These are phyloP conservation scores for Lichtheimia corymbifera DNA, from an alignment of 371 early-diverging fungal genomes.

Conservation along the genomic window DNA sequence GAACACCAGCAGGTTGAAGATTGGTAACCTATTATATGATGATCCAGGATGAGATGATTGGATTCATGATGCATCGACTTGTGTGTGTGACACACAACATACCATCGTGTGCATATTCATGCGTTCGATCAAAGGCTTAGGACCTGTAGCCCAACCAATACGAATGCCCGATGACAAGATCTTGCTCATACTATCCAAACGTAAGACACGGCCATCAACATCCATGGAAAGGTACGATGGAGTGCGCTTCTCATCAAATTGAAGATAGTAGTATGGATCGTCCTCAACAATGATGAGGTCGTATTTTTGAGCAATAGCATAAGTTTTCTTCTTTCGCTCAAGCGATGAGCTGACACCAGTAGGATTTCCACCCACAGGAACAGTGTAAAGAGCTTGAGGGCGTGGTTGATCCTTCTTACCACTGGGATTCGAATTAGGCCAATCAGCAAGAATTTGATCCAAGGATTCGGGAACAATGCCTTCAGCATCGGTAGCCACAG, in stretches of 20 bases:
- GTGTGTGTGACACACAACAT: neutral
- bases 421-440: conserved; percentile 38
- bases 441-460: conserved; percentile 47
- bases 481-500: conserved; percentile 54
- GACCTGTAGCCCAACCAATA: conserved; percentile 82
- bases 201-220: conserved; percentile 76
- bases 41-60: neutral
- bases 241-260: conserved; percentile 36
- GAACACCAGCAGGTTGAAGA: conserved; percentile 75
- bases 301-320: conserved; percentile 60
- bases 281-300: conserved; percentile 77
- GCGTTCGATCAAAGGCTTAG: conserved; percentile 62
- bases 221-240: conserved; percentile 81
- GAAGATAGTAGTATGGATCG: conserved; percentile 82
- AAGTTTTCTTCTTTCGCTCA: conserved; percentile 66
- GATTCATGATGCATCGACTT: neutral
- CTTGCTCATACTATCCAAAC: conserved; percentile 84
- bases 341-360: conserved; percentile 67
- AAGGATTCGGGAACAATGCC: conserved; percentile 58
- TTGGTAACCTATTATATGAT: conserved; percentile 52
- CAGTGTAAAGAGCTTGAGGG: conserved; percentile 56
- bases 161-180: conserved; percentile 78
- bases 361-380: conserved; percentile 77
- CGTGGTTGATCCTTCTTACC: conserved; percentile 42
- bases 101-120: conserved; percentile 73